phyloP scores from a whole-genome alignment of 768 basidiomycete genomes.

The Lactarius quietus region DNA sequence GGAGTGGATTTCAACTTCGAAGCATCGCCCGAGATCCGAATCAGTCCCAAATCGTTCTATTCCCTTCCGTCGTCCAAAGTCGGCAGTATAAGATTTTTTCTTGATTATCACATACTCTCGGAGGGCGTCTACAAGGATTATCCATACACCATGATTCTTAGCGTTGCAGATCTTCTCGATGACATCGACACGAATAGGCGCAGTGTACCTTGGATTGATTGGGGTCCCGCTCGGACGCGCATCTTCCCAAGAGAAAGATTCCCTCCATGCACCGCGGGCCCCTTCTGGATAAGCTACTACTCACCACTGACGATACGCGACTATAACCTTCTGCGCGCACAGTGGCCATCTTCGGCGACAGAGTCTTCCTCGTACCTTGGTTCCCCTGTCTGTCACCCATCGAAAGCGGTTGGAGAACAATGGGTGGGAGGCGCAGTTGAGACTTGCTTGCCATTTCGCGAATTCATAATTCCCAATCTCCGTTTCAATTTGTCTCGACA shows the following conservation, averaged over 20 bases:
- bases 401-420: neutral
- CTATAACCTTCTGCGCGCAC: conserved; percentile 8
- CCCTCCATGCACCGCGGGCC: conserved; percentile 2
- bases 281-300: conserved; percentile 4
- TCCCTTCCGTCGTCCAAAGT: conserved; percentile 21
- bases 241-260: neutral
- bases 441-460: conserved; percentile 1
- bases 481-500: neutral
- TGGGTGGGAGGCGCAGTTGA: conserved; percentile 8
- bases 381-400: neutral
- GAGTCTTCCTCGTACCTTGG: neutral
- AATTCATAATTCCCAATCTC: neutral
- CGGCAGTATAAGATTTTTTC: neutral
- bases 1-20: conserved; percentile 12
- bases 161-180: neutral
- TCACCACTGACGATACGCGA: conserved; percentile 16
- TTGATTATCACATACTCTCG: conserved; percentile 1
- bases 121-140: neutral
- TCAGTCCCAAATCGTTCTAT: neutral
- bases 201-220: conserved; percentile 4
- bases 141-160: conserved; percentile 9
- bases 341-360: neutral
- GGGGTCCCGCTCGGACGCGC: conserved; percentile 13
- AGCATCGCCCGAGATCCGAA: neutral
- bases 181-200: neutral